Conservation (phyloP, 1,139 yeast species). For the Eremothecium cymbalariae region DNA sequence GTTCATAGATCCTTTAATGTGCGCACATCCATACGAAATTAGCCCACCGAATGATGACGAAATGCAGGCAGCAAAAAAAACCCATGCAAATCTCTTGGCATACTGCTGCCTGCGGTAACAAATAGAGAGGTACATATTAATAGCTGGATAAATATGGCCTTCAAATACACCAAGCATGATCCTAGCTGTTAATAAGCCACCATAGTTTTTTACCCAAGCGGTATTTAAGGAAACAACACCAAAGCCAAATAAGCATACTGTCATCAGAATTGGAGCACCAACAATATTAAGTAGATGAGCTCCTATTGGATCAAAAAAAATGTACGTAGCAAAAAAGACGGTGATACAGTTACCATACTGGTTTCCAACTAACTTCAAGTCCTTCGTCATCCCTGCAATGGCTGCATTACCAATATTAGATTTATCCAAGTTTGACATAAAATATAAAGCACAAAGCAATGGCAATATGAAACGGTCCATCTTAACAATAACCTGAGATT, state of each 20-base stretch:
- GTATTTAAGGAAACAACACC: slow-evolving; percentile 48
- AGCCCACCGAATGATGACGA: slow-evolving; percentile 44
- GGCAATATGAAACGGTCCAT: slow-evolving; percentile 48
- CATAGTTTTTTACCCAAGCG: slow-evolving; percentile 39
- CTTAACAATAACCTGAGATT: slow-evolving; percentile 38
- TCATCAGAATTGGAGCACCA: slow-evolving; percentile 31
- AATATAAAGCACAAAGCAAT: slow-evolving; percentile 44
- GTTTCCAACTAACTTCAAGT: slow-evolving; percentile 40
- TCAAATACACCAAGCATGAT: slow-evolving; percentile 46
- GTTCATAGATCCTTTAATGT: slow-evolving; percentile 31
- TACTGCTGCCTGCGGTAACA: slow-evolving; percentile 38
- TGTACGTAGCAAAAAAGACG: slow-evolving; percentile 49
- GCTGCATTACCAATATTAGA: slow-evolving; percentile 55
- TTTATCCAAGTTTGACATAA: slow-evolving; percentile 49
- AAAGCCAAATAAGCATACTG: slow-evolving; percentile 34
- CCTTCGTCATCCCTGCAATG: slow-evolving; percentile 48
- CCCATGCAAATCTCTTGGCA: slow-evolving; percentile 38
- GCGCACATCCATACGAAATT: slow-evolving; percentile 38
- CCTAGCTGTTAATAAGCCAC: slow-evolving; percentile 40
- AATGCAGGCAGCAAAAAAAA: slow-evolving; percentile 38
- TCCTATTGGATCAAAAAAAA: slow-evolving; percentile 47
- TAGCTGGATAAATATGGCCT: slow-evolving; percentile 47
- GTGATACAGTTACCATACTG: slow-evolving; percentile 49
- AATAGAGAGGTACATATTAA: slow-evolving; percentile 36
- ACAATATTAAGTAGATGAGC: slow-evolving; percentile 35